Evolutionary conservation across 1,284 basidiomycete genomes (phyloP).

Genomic region (Baeospora myosura): DNA sequence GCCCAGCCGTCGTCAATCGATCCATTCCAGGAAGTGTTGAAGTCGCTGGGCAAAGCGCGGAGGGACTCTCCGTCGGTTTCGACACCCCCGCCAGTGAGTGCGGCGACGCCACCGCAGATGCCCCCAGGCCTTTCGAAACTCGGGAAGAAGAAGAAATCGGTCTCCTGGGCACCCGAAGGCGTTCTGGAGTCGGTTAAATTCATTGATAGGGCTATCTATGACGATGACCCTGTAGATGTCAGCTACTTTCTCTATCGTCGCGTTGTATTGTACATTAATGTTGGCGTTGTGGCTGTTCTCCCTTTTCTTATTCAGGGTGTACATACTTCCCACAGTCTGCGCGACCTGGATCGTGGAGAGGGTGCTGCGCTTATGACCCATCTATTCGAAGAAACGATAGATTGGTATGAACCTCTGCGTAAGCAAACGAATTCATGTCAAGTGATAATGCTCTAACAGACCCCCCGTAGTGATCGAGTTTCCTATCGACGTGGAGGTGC

Average conservation of each 20-base stretch:
- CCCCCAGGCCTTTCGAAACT: conserved; percentile 29
- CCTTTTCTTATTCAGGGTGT: conserved; percentile 47
- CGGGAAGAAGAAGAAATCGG: conserved; percentile 64
- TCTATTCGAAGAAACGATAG: conserved; percentile 74
- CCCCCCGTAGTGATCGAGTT: conserved; percentile 48
- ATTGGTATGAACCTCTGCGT: conserved; percentile 76
- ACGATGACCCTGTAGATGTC: conserved; percentile 77
- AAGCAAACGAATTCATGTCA: conserved; percentile 22
- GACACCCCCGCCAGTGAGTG: conserved; percentile 17
- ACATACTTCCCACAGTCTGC: conserved; percentile 59
- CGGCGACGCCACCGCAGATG: conserved; percentile 27
- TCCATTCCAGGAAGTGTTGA: conserved; percentile 74
- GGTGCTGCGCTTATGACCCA: conserved; percentile 74
- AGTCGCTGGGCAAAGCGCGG: conserved; percentile 57
- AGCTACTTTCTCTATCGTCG: conserved; percentile 35
- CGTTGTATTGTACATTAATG: conserved; percentile 49
- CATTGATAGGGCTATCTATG: conserved; percentile 78
- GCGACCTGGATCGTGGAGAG: conserved; percentile 78
- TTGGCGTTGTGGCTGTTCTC: too few relatives aligned
- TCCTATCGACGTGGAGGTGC: conserved; percentile 44
- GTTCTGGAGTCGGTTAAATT: conserved; percentile 64
- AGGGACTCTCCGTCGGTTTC: conserved; percentile 37
- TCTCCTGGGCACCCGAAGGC: conserved; percentile 69
- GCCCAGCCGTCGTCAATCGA: conserved; percentile 71
- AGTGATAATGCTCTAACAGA: neutral